Percentiles rank a stretch among this genome's conserved stretches.
Conservation (phyloP, 805 yeast species). For the Schwanniomyces polymorphus region DNA sequence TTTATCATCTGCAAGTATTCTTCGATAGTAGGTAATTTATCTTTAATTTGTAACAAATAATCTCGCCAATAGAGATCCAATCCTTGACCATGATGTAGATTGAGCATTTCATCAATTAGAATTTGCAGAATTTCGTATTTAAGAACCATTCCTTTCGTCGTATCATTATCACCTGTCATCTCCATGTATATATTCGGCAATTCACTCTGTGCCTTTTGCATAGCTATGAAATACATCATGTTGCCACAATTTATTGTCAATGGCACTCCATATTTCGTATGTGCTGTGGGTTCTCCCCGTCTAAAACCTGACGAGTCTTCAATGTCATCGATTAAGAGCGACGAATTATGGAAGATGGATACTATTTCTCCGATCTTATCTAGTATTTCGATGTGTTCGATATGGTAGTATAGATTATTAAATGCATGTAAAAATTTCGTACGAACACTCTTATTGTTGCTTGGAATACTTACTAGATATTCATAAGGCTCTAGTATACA, state of each 20-base stretch:
- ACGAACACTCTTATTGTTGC: slow-evolving; percentile 32
- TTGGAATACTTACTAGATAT: slow-evolving; percentile 32
- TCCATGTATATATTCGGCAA: slow-evolving; percentile 11
- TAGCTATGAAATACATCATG: slow-evolving; percentile 75
- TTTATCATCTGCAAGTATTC: slow-evolving; percentile 78
- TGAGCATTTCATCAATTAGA: slow-evolving; percentile 71
- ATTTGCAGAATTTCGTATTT: slow-evolving; percentile 36
- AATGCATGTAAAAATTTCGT: slow-evolving; percentile 30
- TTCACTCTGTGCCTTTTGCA: slow-evolving; percentile 42
- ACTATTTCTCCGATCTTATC: slow-evolving; percentile 27
- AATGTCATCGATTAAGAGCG: slow-evolving; percentile 71
- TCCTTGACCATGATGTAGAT: slow-evolving; percentile 89
- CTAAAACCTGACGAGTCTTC: slow-evolving; percentile 76
- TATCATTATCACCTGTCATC: neutral
- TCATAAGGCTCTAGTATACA: slow-evolving; percentile 26
- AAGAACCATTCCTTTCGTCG: neutral
- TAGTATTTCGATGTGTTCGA: slow-evolving; percentile 20
- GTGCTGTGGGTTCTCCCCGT: slow-evolving; percentile 80
- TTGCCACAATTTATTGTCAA: slow-evolving; percentile 82
- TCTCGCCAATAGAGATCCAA: slow-evolving; percentile 90
- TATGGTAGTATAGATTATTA: slow-evolving; percentile 31
- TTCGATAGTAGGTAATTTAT: slow-evolving; percentile 24
- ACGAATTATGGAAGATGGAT: slow-evolving; percentile 34
- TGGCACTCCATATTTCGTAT: slow-evolving; percentile 72
- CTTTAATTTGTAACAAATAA: slow-evolving; percentile 12